Conservation (phyloP, 768 basidiomycete species). For the Phylloporus arenicola region DNA sequence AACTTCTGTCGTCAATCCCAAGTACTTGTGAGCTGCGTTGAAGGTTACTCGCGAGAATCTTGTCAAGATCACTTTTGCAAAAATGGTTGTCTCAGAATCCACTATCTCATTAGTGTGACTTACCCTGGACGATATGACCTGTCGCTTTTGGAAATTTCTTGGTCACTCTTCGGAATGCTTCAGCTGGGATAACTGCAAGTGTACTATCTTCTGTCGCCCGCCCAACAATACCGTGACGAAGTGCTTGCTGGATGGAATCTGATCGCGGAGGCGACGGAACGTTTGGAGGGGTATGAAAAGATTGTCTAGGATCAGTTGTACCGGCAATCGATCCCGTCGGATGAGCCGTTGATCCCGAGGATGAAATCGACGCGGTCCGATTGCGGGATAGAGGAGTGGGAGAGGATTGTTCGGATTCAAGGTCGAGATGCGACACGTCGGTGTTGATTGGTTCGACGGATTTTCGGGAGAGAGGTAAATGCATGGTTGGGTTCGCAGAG, state of each 20-base stretch:
- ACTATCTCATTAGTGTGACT: background rate
- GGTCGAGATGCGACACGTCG: slow-evolving; percentile 59
- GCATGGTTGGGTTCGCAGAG: slow-evolving; percentile 22
- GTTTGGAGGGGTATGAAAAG: slow-evolving; percentile 10
- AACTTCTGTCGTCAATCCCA: slow-evolving; percentile 92
- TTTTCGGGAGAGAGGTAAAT: slow-evolving; percentile 21
- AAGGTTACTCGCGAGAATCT: slow-evolving; percentile 97
- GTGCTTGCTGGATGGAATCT: slow-evolving; percentile 22
- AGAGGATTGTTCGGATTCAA: slow-evolving; percentile 29
- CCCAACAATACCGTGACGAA: slow-evolving; percentile 76
- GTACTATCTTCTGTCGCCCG: slow-evolving; percentile 92
- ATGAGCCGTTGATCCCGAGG: slow-evolving; percentile 66
- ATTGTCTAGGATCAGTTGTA: slow-evolving; percentile 1
- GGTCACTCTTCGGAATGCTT: slow-evolving; percentile 89
- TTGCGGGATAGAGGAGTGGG: slow-evolving; percentile 28
- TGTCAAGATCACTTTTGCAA: slow-evolving; percentile 77
- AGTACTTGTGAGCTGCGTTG: slow-evolving; percentile 93
- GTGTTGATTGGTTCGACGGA: slow-evolving; percentile 45
- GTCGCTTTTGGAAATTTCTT: slow-evolving; percentile 97
- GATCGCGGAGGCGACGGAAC: slow-evolving; percentile 22
- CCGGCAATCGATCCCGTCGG: slow-evolving; percentile 31
- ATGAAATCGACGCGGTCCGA: slow-evolving; percentile 58
- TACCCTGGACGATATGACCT: slow-evolving; percentile 93
- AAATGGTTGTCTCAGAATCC: slow-evolving; percentile 4
- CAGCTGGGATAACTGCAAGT: slow-evolving; percentile 96